These are phyloP conservation scores for Colletotrichum tabaci DNA, from an alignment of 2,329 filamentous ascomycete species.

Conservation along the genomic window DNA sequence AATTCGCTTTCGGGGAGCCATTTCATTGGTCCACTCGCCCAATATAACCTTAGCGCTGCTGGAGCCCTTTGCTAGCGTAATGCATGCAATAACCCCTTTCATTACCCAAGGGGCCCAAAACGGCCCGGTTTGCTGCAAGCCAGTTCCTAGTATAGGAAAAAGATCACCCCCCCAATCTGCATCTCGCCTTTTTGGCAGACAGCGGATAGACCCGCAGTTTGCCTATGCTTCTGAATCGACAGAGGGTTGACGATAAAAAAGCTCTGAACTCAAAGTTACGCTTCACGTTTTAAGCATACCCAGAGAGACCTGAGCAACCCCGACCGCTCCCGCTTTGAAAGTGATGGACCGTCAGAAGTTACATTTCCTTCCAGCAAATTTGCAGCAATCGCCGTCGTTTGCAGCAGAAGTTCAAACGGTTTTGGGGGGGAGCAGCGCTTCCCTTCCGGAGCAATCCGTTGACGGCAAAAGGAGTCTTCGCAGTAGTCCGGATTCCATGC, in stretches of 20 bases:
- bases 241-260: background rate
- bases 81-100: slow-evolving; percentile 17
- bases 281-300: background rate
- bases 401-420: too few species aligned
- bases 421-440: background rate
- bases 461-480: background rate
- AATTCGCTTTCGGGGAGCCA: background rate
- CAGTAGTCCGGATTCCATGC: too few species aligned
- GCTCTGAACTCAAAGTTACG: background rate
- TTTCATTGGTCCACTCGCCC: background rate
- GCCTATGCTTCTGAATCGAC: too few species aligned
- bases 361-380: too few species aligned
- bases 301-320: too few species aligned
- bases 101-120: slow-evolving; percentile 1
- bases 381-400: background rate
- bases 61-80: slow-evolving; percentile 3
- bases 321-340: too few species aligned
- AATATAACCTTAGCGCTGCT: background rate
- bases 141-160: background rate
- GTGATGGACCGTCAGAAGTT: too few species aligned
- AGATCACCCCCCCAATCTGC: background rate
- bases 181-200: background rate
- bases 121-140: background rate
- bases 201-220: background rate
- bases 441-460: background rate